phyloP scores from a whole-genome alignment of 495 filamentous ascomycete genomes.

The Geopyxis carbonaria region DNA sequence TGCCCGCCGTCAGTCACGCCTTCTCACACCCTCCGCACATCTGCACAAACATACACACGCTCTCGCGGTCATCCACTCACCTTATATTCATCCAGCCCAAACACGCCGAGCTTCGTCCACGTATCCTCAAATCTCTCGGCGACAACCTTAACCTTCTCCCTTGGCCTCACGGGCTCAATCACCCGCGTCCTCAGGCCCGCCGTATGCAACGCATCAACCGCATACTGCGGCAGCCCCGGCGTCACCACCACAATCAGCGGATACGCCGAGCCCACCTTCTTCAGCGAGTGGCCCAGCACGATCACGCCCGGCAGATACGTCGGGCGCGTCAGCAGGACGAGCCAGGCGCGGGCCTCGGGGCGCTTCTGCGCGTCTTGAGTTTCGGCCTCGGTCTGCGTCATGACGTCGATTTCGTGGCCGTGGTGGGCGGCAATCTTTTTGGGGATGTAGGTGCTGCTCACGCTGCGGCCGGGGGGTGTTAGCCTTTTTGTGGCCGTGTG shows the following conservation, averaged over 20 bases:
- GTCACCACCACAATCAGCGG: slow-evolving; percentile 36
- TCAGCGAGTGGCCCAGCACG: slow-evolving; percentile 33
- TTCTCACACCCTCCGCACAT: not conserved
- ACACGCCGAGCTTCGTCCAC: slow-evolving; percentile 40
- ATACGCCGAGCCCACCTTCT: slow-evolving; percentile 28
- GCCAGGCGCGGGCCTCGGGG: slow-evolving; percentile 28
- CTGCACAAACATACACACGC: not conserved
- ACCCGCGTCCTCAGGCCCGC: slow-evolving; percentile 25
- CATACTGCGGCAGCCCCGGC: slow-evolving; percentile 20
- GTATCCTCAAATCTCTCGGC: slow-evolving; percentile 36
- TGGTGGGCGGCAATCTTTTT: too few relatives aligned
- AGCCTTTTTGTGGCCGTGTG: too few relatives aligned
- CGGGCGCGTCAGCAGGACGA: slow-evolving; percentile 34
- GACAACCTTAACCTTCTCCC: slow-evolving; percentile 22
- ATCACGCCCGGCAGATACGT: slow-evolving; percentile 37
- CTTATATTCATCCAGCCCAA: slow-evolving; percentile 29
- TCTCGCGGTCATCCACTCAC: slow-evolving; percentile 1
- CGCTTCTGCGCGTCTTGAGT: too few relatives aligned
- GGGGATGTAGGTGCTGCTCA: too few relatives aligned
- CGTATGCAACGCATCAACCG: slow-evolving; percentile 25
- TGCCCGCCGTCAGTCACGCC: not conserved
- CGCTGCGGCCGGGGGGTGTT: too few relatives aligned
- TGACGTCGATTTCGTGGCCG: too few relatives aligned
- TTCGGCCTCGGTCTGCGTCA: too few relatives aligned
- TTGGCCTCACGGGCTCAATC: slow-evolving; percentile 25